These are phyloP conservation scores for Lithohypha guttulata DNA, from an alignment of 2,329 filamentous ascomycete species.

Conservation along the genomic window DNA sequence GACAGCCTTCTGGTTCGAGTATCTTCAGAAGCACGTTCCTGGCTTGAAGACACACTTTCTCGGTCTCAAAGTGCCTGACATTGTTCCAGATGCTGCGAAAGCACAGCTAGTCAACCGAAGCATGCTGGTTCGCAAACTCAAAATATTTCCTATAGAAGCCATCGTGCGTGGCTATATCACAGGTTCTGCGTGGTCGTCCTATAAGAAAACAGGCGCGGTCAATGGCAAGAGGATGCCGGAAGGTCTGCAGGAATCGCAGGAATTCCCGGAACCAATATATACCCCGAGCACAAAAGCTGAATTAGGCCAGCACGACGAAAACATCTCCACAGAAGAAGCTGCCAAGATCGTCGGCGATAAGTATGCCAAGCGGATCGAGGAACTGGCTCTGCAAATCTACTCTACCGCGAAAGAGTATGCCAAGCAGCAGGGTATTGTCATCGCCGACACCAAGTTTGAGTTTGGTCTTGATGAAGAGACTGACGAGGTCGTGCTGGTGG, in stretches of 20 bases:
- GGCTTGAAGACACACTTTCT: slow-evolving; percentile 54
- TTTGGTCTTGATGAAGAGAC: slow-evolving; percentile 58
- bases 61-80: slow-evolving; percentile 44
- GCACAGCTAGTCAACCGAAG: slow-evolving; percentile 43
- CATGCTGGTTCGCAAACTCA: slow-evolving; percentile 66
- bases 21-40: slow-evolving; percentile 47
- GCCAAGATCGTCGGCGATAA: slow-evolving; percentile 52
- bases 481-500: slow-evolving; percentile 61
- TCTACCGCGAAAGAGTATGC: slow-evolving; percentile 53
- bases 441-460: slow-evolving; percentile 69
- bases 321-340: slow-evolving; percentile 62
- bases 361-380: slow-evolving; percentile 55
- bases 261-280: slow-evolving; percentile 59
- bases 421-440: slow-evolving; percentile 57
- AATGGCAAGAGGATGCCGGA: slow-evolving; percentile 61
- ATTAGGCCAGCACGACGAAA: slow-evolving; percentile 68
- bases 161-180: slow-evolving; percentile 89
- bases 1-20: slow-evolving; percentile 57
- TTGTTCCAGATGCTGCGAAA: slow-evolving; percentile 28
- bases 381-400: slow-evolving; percentile 56
- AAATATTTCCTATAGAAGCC: slow-evolving; percentile 68
- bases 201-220: slow-evolving; percentile 62
- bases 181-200: slow-evolving; percentile 73
- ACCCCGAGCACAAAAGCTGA: slow-evolving; percentile 82
- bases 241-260: slow-evolving; percentile 60